phyloP scores from a whole-genome alignment of 2,329 filamentous ascomycete genomes.

The Xylaria sp. region DNA sequence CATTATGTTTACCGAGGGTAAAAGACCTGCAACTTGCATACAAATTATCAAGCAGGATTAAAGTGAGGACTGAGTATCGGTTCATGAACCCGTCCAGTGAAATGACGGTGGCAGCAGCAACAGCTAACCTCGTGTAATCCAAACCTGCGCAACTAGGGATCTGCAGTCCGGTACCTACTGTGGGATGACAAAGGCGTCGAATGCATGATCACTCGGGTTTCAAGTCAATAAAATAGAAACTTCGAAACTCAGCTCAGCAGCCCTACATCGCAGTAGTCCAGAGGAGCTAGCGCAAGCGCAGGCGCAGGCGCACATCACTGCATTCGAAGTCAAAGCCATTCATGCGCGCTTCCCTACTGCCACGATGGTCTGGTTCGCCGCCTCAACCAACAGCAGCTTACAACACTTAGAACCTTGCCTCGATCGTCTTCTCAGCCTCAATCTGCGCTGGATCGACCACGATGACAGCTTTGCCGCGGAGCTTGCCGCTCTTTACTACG shows the following conservation, averaged over 20 bases:
- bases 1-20: too few relatives aligned
- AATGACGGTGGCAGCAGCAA: too few relatives aligned
- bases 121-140: too few relatives aligned
- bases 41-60: too few relatives aligned
- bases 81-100: too few relatives aligned
- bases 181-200: not conserved
- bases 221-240: conserved; percentile 9
- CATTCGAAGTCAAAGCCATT: not conserved
- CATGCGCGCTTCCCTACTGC: conserved; percentile 4
- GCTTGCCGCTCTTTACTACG: conserved; percentile 56
- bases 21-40: too few relatives aligned
- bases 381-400: not conserved
- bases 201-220: not conserved
- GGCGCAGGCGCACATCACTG: too few relatives aligned
- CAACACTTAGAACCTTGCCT: conserved; percentile 24
- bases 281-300: too few relatives aligned
- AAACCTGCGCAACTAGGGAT: too few relatives aligned
- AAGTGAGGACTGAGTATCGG: too few relatives aligned
- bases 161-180: not conserved
- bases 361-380: not conserved
- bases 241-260: not conserved
- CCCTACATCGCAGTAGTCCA: too few relatives aligned
- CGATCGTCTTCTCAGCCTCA: conserved; percentile 33
- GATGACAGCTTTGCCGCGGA: conserved; percentile 61
- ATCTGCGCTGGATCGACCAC: conserved; percentile 53